Evolutionary conservation across 2,329 filamentous ascomycete genomes (phyloP).

Genomic region (Cryphonectria japonica): DNA sequence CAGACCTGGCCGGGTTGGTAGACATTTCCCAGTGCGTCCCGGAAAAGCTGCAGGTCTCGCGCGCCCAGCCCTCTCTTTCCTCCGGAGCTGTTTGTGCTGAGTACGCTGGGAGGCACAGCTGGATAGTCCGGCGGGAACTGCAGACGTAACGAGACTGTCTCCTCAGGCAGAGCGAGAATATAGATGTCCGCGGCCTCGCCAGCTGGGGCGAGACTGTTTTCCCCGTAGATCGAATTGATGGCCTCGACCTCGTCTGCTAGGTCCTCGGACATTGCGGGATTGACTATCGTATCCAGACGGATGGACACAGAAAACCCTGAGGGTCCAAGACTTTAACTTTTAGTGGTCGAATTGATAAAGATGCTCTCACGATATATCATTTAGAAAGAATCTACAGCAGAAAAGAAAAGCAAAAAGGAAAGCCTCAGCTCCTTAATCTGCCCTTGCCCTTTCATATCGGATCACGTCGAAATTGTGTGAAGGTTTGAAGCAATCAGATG

Average conservation of each 20-base stretch:
- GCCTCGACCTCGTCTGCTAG: constrained; percentile 77
- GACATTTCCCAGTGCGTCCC: constrained; percentile 66
- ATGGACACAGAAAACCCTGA: not conserved
- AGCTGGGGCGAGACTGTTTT: constrained; percentile 59
- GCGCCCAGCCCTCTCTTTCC: constrained; percentile 73
- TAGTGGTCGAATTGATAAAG: not conserved
- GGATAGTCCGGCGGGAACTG: constrained; percentile 78
- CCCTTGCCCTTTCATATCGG: not conserved
- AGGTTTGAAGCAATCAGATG: not conserved
- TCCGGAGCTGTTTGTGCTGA: constrained; percentile 80
- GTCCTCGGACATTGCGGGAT: constrained; percentile 55
- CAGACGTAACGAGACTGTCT: constrained; percentile 59
- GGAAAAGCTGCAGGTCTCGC: constrained; percentile 69
- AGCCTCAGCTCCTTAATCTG: not conserved
- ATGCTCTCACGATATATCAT: not conserved
- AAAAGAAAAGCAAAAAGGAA: too few relatives aligned
- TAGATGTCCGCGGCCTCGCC: constrained; percentile 50
- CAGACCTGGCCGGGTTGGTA: constrained; percentile 79
- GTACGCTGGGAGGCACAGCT: constrained; percentile 68
- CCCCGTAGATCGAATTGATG: constrained; percentile 83
- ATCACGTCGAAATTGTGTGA: not conserved
- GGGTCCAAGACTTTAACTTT: not conserved
- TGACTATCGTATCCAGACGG: not conserved
- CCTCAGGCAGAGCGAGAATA: constrained; percentile 69
- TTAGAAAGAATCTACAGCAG: too few relatives aligned